Base-by-base conservation (phyloP, 169 alveolate species). In the Ichthyophthirius multifiliis region DNA sequence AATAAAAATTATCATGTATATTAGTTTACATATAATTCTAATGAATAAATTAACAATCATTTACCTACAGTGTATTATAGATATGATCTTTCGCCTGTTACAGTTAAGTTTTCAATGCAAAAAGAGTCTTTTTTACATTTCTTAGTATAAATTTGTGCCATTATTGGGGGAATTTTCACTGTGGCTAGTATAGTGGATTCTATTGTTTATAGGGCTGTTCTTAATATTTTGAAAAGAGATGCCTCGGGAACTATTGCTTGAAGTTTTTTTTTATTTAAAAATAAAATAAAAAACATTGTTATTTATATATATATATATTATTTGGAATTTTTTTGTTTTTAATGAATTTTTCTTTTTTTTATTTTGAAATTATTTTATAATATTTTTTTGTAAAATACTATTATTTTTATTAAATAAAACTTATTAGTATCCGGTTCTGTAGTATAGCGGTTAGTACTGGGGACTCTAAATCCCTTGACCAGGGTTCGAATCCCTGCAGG, bases 101-200 rank as follows among this genome's bases (percentile, higher is more conserved):
- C 88, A 23, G 94, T 93, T 34, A 82, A 80, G 74, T 92, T 87
- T 73, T 75, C 91, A 12, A 74, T 90, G 76, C 55, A 82, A 45
- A 78, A 77, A 35, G 92, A 89, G 7, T 83, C 84, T 20, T 83
- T 91, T 39, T 75, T 92, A 62, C 94, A 89, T 67, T 90, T 91
- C 76, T 71, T 93, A 32, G 91, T 93, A 47, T 73, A 92, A 65
- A 74, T 91, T 37, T 91, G 97, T 81, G 96, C 96, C 46, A 93
- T 95, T 47, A 83, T 95, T 48, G 98, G 98, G 43, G 96, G 98
- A 67, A 91, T 93, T 65, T 93, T 88, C 75, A 93, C 97, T 35
- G 88, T 92, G 41, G 93, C 94, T 16, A 94, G 96, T 4, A 84
- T 95, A 1, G 77, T 94, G 3, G 95, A 90, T 76, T 77, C 79